Conservation (phyloP, 768 basidiomycete genomes). For the Rhizopogon vinicolor region DNA sequence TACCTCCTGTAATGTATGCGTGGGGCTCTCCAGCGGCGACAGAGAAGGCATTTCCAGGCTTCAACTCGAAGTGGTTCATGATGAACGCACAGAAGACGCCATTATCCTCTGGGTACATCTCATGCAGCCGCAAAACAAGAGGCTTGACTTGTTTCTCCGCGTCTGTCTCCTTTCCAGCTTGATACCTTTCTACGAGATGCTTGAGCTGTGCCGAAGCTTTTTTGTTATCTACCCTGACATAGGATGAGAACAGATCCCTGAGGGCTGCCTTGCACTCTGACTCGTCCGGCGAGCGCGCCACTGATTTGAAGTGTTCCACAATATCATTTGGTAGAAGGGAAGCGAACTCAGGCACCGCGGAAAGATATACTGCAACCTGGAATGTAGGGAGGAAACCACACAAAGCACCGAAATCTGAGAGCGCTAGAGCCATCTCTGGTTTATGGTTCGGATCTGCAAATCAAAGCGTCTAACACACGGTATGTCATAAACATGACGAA, state of each 20-base stretch:
- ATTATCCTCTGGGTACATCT: slow-evolving; percentile 50
- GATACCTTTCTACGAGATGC: neutral
- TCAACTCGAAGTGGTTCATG: slow-evolving; percentile 47
- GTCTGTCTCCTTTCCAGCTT: slow-evolving; percentile 4
- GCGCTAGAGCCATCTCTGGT: slow-evolving; percentile 53
- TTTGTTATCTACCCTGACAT: neutral
- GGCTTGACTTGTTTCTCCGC: slow-evolving; percentile 19
- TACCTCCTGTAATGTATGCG: slow-evolving; percentile 55
- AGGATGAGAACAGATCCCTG: slow-evolving; percentile 1
- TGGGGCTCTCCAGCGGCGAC: slow-evolving; percentile 53
- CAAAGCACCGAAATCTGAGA: slow-evolving; percentile 36
- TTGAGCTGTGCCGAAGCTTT: neutral
- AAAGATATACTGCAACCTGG: neutral
- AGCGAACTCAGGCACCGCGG: slow-evolving; percentile 3
- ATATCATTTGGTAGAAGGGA: slow-evolving; percentile 1
- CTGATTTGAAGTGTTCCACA: neutral
- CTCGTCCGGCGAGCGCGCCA: neutral
- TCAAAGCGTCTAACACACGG: slow-evolving; percentile 3
- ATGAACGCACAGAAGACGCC: slow-evolving; percentile 51
- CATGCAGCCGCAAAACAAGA: slow-evolving; percentile 37
- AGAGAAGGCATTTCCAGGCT: slow-evolving; percentile 49
- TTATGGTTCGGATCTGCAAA: slow-evolving; percentile 51
- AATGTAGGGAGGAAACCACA: slow-evolving; percentile 8
- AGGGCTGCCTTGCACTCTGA: neutral
- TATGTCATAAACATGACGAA: too few relatives aligned